Evolutionary conservation across 768 basidiomycete genomes (phyloP), one percentile per base, ranked within the genome.

Genomic region (Boletus subcaerulescens): DNA sequence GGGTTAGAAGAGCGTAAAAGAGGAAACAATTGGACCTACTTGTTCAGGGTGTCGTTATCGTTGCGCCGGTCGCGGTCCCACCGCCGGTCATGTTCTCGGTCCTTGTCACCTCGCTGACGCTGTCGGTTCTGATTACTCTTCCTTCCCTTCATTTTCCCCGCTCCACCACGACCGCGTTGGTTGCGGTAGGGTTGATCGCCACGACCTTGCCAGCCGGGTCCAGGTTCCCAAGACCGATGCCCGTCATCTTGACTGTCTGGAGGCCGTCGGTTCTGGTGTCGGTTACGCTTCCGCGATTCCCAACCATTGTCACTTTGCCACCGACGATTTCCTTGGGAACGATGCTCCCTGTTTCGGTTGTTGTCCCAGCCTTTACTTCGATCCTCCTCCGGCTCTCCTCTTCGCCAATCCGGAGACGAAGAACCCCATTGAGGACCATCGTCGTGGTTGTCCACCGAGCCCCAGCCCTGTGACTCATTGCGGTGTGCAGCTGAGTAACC

Each of bases 211-310:
- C 87, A 89, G 6, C 80, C 77, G 24, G 84, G 80, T 36, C 84
- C 85, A 53, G 87, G 87, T 60, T 87, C 86, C 87, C 87, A 89
- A 53, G 82, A 73, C 47, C 87, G 80, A 48, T 86, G 82, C 65
- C 80, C 57, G 2, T 68, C 67, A 13, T 67, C 65, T 60, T 63
- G 66, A 5, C 44, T 58, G n/a, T 68, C 60, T 44, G 65, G 62
- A 59, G 55, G 75, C 60, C 55, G 58, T 47, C 74, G 70, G 43
- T 55, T 66, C 74, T 77, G 79, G 9, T 70, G 69, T 64, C 76
- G 76, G 52, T 77, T 77, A 55, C 73, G 73, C 48, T 79, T 79
- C 48, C 79, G 77, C 43, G 73, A 63, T 10, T 79, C 81, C 84
- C 84, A 85, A 17, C 80, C 81, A 51, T 71, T 72, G 48, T 74